Conservation (phyloP, 495 filamentous ascomycete species). For the Penicillium ucsense region DNA sequence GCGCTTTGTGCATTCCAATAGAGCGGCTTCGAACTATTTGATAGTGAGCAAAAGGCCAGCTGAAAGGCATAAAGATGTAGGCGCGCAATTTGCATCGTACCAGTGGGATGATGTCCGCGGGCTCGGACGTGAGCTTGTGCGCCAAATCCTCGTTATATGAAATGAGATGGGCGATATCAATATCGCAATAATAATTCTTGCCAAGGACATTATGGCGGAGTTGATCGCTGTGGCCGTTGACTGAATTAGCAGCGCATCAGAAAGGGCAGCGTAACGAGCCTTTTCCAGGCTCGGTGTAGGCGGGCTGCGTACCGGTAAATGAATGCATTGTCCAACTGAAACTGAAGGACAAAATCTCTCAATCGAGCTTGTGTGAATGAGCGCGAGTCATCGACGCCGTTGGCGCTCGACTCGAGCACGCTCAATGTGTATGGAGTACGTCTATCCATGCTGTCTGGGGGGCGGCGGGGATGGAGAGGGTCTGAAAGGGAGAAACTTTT, state of each 20-base stretch:
- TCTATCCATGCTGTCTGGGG: conserved; percentile 60
- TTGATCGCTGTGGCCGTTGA: conserved; percentile 59
- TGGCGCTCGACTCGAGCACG: conserved; percentile 60
- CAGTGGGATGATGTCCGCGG: conserved; percentile 84
- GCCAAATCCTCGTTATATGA: conserved; percentile 96
- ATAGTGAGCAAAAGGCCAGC: conserved; percentile 2
- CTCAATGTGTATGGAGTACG: conserved; percentile 76
- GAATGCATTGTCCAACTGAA: conserved; percentile 90
- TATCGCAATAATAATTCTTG: conserved; percentile 92
- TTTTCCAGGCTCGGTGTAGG: conserved; percentile 2
- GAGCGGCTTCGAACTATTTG: conserved; percentile 74
- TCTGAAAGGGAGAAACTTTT: conserved; percentile 24
- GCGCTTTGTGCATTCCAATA: conserved; percentile 81
- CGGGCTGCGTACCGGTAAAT: conserved; percentile 66
- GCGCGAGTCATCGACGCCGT: conserved; percentile 50
- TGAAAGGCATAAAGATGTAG: background rate
- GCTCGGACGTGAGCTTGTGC: conserved; percentile 81
- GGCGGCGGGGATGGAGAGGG: conserved; percentile 10
- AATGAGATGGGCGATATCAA: conserved; percentile 93
- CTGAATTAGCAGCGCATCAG: conserved; percentile 7
- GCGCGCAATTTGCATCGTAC: conserved; percentile 36
- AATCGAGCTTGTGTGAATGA: conserved; percentile 46
- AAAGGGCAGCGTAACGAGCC: background rate
- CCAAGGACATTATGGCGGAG: conserved; percentile 90
- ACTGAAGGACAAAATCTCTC: conserved; percentile 81